Percentiles rank a stretch among this genome's conserved stretches.
Conservation (phyloP, 1,284 basidiomycete genomes). For the Moesziomyces parantarcticus region DNA sequence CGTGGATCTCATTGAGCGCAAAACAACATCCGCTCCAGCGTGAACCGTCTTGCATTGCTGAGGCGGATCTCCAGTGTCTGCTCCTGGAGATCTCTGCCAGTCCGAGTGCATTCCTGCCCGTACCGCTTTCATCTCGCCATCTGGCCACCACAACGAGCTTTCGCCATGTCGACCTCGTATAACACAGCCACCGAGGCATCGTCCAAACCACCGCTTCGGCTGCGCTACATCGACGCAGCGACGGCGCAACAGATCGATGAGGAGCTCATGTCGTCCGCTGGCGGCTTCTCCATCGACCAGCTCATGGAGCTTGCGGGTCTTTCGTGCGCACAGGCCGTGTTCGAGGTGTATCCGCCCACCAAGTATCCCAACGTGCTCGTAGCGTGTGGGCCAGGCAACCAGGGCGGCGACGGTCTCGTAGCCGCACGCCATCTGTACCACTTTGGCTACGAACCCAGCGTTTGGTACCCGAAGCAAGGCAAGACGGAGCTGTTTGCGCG, state of each 20-base stretch:
- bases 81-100: constrained; percentile 15
- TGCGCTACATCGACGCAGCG: constrained; percentile 59
- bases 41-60: background rate
- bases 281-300: constrained; percentile 71
- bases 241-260: constrained; percentile 58
- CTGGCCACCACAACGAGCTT: background rate
- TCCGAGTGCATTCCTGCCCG: background rate
- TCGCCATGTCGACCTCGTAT: constrained; percentile 14
- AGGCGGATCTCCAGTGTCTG: constrained; percentile 3
- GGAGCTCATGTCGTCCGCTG: constrained; percentile 57
- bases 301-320: constrained; percentile 99
- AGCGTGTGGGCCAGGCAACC: constrained; percentile 87
- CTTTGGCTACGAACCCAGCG: constrained; percentile 59
- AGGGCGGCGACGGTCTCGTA: constrained; percentile 94
- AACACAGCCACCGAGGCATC: constrained; percentile 2
- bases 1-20: background rate
- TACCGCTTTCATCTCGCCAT: background rate
- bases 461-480: constrained; percentile 65
- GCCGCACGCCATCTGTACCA: constrained; percentile 85
- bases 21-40: background rate
- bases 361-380: constrained; percentile 82
- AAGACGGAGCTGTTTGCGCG: constrained; percentile 70
- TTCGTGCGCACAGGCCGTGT: constrained; percentile 89
- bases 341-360: constrained; percentile 77
- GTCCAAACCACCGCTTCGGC: constrained; percentile 12